A percentile compares a stretch with the other conserved stretches of the same genome.
phyloP scores from a whole-genome alignment of 2,329 filamentous ascomycete genomes.

The Aaosphaeria pasadenensis region DNA sequence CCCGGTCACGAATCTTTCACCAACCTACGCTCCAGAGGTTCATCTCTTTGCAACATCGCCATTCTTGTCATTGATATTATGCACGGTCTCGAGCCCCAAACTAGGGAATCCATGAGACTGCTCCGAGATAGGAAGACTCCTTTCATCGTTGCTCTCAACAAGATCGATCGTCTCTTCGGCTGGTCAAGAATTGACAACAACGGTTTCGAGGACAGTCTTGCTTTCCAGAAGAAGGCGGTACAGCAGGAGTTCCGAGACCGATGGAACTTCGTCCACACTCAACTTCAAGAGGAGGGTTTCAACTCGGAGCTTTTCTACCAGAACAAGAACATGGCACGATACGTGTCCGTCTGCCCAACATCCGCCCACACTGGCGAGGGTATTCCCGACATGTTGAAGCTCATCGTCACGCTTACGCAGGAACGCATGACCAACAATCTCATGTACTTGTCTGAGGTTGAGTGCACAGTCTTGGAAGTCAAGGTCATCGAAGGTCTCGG shows the following conservation, averaged over 20 bases:
- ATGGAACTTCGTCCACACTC: conserved; percentile 85
- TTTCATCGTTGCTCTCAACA: conserved; percentile 98
- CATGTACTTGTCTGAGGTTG: conserved; percentile 98
- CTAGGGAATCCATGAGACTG: conserved; percentile 92
- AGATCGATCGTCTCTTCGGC: conserved; percentile 98
- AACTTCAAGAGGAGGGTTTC: conserved; percentile 95
- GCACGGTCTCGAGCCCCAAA: conserved; percentile 98
- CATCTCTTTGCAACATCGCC: conserved; percentile 97
- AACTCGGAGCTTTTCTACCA: conserved; percentile 96
- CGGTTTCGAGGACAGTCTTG: conserved; percentile 89
- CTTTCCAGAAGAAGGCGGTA: conserved; percentile 85
- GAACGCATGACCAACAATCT: conserved; percentile 95
- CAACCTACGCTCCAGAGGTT: conserved; percentile 93
- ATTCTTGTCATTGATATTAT: conserved; percentile 99
- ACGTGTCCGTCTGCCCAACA: conserved; percentile 94
- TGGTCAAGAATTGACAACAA: conserved; percentile 99
- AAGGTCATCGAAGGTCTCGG: conserved; percentile 99
- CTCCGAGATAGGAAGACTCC: conserved; percentile 92
- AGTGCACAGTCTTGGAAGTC: conserved; percentile 96
- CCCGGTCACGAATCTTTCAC: conserved; percentile 99
- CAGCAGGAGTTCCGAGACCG: conserved; percentile 93
- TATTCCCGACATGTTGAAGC: conserved; percentile 97
- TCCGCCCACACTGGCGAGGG: conserved; percentile 98
- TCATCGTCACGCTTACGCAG: conserved; percentile 87
- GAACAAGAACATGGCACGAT: conserved; percentile 94